Percentiles rank a stretch among this genome's conserved stretches.
These are phyloP conservation scores for Pseudogymnoascus sp. DNA, from an alignment of 2,329 filamentous ascomycete genomes.

Conservation along the genomic window DNA sequence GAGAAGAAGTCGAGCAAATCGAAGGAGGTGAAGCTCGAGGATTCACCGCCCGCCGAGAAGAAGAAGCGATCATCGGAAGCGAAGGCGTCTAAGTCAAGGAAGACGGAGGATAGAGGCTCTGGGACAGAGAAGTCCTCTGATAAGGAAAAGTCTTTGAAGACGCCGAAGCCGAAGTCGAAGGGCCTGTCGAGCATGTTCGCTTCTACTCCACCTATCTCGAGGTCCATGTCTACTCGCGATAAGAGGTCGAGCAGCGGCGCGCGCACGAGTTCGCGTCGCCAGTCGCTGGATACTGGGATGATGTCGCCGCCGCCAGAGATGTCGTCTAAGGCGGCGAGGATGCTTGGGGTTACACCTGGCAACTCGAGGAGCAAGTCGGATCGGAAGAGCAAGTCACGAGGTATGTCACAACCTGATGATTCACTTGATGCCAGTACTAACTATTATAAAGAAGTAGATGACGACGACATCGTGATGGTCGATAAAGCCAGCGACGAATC, in stretches of 20 bases:
- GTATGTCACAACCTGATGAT: slow-evolving; percentile 24
- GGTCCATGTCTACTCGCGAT: slow-evolving; percentile 63
- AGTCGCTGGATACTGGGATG: slow-evolving; percentile 62
- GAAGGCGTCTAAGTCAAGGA: slow-evolving; percentile 49
- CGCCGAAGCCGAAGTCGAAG: slow-evolving; percentile 39
- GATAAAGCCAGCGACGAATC: slow-evolving; percentile 35
- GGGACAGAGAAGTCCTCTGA: slow-evolving; percentile 71
- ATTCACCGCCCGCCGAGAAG: slow-evolving; percentile 26
- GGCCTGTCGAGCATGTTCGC: slow-evolving; percentile 60
- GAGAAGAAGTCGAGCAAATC: slow-evolving; percentile 27
- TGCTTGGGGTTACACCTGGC: slow-evolving; percentile 56
- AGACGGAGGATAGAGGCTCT: slow-evolving; percentile 52
- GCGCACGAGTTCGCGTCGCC: slow-evolving; percentile 58
- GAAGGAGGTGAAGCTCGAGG: slow-evolving; percentile 27
- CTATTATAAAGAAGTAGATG: slow-evolving; percentile 31
- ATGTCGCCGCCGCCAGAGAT: slow-evolving; percentile 66
- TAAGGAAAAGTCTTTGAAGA: slow-evolving; percentile 49
- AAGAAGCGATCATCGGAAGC: slow-evolving; percentile 43
- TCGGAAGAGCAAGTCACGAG: slow-evolving; percentile 41
- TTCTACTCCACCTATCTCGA: slow-evolving; percentile 59
- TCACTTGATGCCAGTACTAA: neutral
- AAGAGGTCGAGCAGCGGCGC: slow-evolving; percentile 51
- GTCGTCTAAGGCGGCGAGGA: slow-evolving; percentile 69
- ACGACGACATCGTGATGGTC: slow-evolving; percentile 48
- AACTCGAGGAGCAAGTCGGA: slow-evolving; percentile 43